Evolutionary conservation across 805 yeast species (phyloP).

Genomic region (Pichia scutulata): DNA sequence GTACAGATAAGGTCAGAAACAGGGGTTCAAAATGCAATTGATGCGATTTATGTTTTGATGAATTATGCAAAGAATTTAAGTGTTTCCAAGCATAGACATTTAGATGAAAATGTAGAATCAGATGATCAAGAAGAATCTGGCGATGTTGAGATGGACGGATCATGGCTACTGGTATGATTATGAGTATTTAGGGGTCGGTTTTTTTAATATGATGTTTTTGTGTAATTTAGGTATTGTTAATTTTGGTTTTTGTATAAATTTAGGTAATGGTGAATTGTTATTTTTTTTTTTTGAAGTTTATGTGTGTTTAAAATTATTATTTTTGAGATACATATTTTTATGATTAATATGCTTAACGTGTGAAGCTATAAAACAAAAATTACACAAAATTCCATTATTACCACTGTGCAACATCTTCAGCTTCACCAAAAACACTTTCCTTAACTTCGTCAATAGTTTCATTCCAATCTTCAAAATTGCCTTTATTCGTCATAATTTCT

Average conservation of each 20-base stretch:
- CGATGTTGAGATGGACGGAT: slow-evolving; percentile 21
- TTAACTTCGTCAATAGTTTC: slow-evolving; percentile 39
- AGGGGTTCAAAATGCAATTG: slow-evolving; percentile 75
- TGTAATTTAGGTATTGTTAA: too few relatives aligned
- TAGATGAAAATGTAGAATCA: slow-evolving; percentile 15
- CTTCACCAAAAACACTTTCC: slow-evolving; percentile 84
- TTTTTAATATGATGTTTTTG: neutral
- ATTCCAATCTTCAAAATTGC: slow-evolving; percentile 39
- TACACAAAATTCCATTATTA: slow-evolving; percentile 20
- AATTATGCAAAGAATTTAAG: slow-evolving; percentile 65
- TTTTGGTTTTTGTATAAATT: neutral
- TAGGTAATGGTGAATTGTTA: too few relatives aligned
- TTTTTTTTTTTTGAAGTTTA: neutral
- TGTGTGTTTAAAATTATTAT: too few relatives aligned
- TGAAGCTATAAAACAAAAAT: neutral
- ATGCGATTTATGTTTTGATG: slow-evolving; percentile 67
- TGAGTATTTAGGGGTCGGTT: too few relatives aligned
- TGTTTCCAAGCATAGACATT: slow-evolving; percentile 33
- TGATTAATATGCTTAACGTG: neutral
- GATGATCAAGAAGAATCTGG: slow-evolving; percentile 6
- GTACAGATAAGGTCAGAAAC: slow-evolving; percentile 59
- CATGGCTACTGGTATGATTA: slow-evolving; percentile 23
- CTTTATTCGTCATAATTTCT: slow-evolving; percentile 50
- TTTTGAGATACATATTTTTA: too few relatives aligned
- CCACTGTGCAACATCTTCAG: slow-evolving; percentile 95